Percentiles rank a stretch among this genome's conserved stretches.
phyloP scores from a whole-genome alignment of 176 grass and related monocot genomes.

The Zoysia pacifica region DNA sequence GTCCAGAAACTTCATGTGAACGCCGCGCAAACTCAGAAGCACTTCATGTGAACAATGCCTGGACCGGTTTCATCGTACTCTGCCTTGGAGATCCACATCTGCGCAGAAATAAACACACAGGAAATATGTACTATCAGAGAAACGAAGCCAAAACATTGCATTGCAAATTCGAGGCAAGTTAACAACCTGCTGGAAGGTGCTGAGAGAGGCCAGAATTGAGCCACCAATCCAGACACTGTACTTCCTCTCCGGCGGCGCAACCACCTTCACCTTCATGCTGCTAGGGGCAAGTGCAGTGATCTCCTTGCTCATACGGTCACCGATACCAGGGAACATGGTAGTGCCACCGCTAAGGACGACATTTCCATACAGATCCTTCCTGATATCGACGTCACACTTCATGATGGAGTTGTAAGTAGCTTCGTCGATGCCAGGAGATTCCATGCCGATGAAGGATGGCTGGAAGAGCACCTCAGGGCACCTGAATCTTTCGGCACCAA shows the following conservation, averaged over 20 bases:
- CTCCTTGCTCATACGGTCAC: slow-evolving; percentile 88
- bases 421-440: slow-evolving; percentile 76
- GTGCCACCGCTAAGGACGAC: slow-evolving; percentile 81
- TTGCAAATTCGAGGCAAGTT: slow-evolving; percentile 7
- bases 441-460: slow-evolving; percentile 76
- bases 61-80: slow-evolving; percentile 87
- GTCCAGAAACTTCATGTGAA: background rate
- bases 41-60: slow-evolving; percentile 78
- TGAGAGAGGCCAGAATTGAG: slow-evolving; percentile 80
- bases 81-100: slow-evolving; percentile 94
- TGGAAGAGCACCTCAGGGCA: slow-evolving; percentile 89
- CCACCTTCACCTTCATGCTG: slow-evolving; percentile 93
- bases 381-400: slow-evolving; percentile 92
- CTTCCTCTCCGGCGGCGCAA: slow-evolving; percentile 83
- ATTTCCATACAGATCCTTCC: slow-evolving; percentile 80
- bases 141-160: background rate
- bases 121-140: background rate
- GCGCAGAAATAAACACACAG: background rate
- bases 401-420: slow-evolving; percentile 95
- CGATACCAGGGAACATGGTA: slow-evolving; percentile 89
- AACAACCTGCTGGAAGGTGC: slow-evolving; percentile 84
- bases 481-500: slow-evolving; percentile 80
- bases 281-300: slow-evolving; percentile 76
- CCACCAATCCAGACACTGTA: slow-evolving; percentile 94
- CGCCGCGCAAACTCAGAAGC: slow-evolving; percentile 49